A percentile compares a stretch with the other conserved stretches of the same genome.
Evolutionary conservation across 371 early-diverging fungal genomes (phyloP).

Genomic region (Coemansia sp.): DNA sequence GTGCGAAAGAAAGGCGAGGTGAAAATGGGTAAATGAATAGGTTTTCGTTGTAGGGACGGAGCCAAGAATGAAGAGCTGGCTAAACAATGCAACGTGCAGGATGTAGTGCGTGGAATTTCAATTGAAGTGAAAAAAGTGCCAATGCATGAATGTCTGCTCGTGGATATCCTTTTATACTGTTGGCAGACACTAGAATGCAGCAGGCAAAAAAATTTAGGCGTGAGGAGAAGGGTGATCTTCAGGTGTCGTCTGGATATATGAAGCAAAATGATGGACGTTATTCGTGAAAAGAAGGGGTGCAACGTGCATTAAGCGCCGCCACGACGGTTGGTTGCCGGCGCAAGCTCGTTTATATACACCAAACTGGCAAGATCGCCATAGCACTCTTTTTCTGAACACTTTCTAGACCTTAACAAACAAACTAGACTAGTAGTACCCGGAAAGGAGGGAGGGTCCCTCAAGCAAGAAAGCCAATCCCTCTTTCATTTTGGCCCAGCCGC

Average conservation of each 20-base stretch:
- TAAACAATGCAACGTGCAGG: slow-evolving; percentile 3
- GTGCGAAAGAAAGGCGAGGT: not conserved
- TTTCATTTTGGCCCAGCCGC: not conserved
- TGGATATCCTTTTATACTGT: slow-evolving; percentile 1
- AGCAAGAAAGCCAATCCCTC: not conserved
- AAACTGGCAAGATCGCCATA: not conserved
- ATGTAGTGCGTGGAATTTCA: slow-evolving; percentile 7
- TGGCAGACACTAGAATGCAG: not conserved
- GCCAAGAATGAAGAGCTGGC: slow-evolving; percentile 5
- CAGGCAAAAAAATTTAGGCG: not conserved
- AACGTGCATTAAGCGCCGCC: not conserved
- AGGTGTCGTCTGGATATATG: not conserved
- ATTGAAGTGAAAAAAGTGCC: not conserved
- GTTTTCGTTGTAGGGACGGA: not conserved
- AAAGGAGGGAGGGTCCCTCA: slow-evolving; percentile 5
- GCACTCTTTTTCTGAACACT: not conserved
- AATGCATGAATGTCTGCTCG: not conserved
- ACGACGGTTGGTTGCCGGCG: not conserved
- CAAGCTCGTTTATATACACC: not conserved
- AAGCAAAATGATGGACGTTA: not conserved
- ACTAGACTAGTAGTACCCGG: not conserved
- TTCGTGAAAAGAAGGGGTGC: not conserved
- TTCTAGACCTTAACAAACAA: not conserved
- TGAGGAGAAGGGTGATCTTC: not conserved
- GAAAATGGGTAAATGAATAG: slow-evolving; percentile 5